Conservation (phyloP, 148 eudicot species). For the Chenopodium formosanum region DNA sequence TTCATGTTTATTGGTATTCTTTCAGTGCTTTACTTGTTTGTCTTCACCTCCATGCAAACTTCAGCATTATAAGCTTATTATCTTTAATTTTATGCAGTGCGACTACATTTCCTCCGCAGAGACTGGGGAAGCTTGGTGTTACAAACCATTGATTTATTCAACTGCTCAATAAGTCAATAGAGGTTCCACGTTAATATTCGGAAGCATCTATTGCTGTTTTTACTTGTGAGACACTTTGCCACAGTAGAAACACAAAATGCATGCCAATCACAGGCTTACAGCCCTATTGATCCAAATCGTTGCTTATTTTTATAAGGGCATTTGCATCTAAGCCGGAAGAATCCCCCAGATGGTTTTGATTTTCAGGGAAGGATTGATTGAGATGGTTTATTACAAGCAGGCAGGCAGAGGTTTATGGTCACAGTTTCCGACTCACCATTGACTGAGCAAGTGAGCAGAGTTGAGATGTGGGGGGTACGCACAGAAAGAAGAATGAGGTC, state of each 20-base stretch:
- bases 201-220: constrained; percentile 1
- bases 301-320: neutral
- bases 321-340: constrained; percentile 3
- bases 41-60: neutral
- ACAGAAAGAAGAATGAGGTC: neutral
- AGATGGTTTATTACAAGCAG: neutral
- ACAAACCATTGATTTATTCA: neutral
- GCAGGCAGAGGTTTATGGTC: neutral
- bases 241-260: constrained; percentile 2
- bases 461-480: neutral
- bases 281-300: constrained; percentile 8
- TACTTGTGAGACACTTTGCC: neutral
- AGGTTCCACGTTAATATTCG: neutral
- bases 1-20: too few species aligned
- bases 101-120: constrained; percentile 6
- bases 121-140: constrained; percentile 1
- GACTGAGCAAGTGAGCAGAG: neutral
- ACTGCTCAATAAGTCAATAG: neutral
- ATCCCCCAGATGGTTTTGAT: neutral
- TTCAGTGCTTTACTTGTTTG: neutral
- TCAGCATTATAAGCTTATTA: neutral
- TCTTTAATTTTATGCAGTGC: constrained; percentile 9
- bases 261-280: constrained; percentile 15
- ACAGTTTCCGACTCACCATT: too few species aligned
- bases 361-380: neutral